Conservation (phyloP, 805 yeast genomes). For the Isabelozyma gotoi region DNA sequence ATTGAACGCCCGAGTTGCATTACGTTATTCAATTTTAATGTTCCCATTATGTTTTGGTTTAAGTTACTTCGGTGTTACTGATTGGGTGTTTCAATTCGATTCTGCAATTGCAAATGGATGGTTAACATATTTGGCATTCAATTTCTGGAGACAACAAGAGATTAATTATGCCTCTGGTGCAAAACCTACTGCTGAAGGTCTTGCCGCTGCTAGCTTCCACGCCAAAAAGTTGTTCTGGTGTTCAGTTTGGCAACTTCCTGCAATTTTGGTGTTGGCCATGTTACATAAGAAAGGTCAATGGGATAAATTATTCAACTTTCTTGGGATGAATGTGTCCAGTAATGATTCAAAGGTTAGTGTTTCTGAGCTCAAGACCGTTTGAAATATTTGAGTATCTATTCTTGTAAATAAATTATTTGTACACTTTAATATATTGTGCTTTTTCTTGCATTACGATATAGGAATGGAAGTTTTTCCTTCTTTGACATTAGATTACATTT, state of each 20-base stretch:
- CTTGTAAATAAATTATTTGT: neutral
- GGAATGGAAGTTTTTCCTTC: no score
- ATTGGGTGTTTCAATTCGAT: constrained; percentile 76
- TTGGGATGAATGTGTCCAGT: constrained; percentile 12
- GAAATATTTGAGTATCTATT: neutral
- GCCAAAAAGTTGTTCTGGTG: constrained; percentile 93
- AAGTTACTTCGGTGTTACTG: constrained; percentile 77
- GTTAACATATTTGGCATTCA: constrained; percentile 75
- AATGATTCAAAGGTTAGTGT: neutral
- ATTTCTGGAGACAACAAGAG: constrained; percentile 84
- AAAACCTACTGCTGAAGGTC: constrained; percentile 54
- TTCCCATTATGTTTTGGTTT: constrained; percentile 89
- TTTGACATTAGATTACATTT: no score
- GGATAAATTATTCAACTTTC: constrained; percentile 53
- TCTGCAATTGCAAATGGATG: constrained; percentile 81
- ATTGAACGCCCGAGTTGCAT: constrained; percentile 88
- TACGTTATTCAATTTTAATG: constrained; percentile 88
- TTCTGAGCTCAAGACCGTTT: neutral
- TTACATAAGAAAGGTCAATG: constrained; percentile 93
- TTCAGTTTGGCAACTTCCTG: constrained; percentile 92
- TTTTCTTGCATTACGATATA: no score
- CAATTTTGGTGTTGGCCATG: constrained; percentile 86
- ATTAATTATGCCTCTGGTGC: constrained; percentile 47
- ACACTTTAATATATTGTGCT: no score
- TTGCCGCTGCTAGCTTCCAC: constrained; percentile 58